phyloP scores from a whole-genome alignment of 768 basidiomycete genomes.

The Gymnopilus dilepis region DNA sequence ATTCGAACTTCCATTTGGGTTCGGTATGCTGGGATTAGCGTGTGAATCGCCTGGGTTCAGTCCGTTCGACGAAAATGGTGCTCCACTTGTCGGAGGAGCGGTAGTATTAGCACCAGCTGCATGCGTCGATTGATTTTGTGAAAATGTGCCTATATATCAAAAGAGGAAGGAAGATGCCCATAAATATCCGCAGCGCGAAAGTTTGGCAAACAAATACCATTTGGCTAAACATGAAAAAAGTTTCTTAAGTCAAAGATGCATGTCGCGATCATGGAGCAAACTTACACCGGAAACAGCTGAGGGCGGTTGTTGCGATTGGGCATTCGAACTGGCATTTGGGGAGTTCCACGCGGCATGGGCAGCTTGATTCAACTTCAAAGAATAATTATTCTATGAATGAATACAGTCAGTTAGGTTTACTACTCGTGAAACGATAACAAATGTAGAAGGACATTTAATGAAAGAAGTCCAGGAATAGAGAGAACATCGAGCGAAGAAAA shows the following conservation, averaged over 20 bases:
- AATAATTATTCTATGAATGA: slow-evolving; percentile 55
- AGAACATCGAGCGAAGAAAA: slow-evolving; percentile 14
- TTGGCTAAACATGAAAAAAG: slow-evolving; percentile 27
- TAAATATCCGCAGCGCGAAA: slow-evolving; percentile 12
- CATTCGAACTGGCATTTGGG: slow-evolving; percentile 51
- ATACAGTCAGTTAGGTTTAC: slow-evolving; percentile 20
- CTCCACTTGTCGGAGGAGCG: slow-evolving; percentile 31
- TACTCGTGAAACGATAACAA: slow-evolving; percentile 12
- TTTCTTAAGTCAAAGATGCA: slow-evolving; percentile 8
- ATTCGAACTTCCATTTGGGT: slow-evolving; percentile 40
- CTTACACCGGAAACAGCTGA: slow-evolving; percentile 31
- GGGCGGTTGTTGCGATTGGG: slow-evolving; percentile 36
- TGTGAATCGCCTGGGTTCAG: slow-evolving; percentile 37
- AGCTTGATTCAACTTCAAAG: slow-evolving; percentile 67
- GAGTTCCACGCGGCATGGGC: slow-evolving; percentile 71
- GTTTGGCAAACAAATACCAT: slow-evolving; percentile 26
- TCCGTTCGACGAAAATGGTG: slow-evolving; percentile 43
- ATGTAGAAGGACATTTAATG: slow-evolving; percentile 5
- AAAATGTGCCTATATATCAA: slow-evolving; percentile 24
- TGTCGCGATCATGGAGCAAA: slow-evolving; percentile 16
- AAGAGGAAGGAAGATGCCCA: slow-evolving; percentile 14
- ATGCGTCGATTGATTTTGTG: slow-evolving; percentile 32
- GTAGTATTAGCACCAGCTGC: slow-evolving; percentile 33
- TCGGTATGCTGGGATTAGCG: slow-evolving; percentile 33
- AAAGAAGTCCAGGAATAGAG: slow-evolving; percentile 6